phyloP scores from a whole-genome alignment of 1,139 yeast species.

The Chernovozyma sophiae-reginae region DNA sequence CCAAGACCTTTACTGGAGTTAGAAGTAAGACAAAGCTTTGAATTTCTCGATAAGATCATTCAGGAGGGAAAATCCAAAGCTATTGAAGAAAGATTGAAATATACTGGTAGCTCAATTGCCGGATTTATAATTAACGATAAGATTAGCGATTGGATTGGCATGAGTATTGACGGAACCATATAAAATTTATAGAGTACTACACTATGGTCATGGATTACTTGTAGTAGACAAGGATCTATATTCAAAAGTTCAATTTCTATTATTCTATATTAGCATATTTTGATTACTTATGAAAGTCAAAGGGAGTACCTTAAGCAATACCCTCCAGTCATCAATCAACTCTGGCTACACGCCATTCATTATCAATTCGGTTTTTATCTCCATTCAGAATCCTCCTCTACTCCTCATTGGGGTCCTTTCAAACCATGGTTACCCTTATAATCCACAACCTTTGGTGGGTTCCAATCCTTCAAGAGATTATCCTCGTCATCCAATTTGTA shows the following conservation, averaged over 20 bases:
- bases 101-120: constrained; percentile 42
- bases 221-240: too few relatives aligned
- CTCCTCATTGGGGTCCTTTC: constrained; percentile 18
- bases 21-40: constrained; percentile 22
- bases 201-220: too few relatives aligned
- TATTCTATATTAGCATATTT: too few relatives aligned
- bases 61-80: constrained; percentile 16
- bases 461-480: constrained; percentile 45
- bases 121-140: constrained; percentile 43
- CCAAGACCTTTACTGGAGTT: constrained; percentile 16
- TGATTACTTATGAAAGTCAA: too few relatives aligned
- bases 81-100: constrained; percentile 19
- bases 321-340: too few relatives aligned
- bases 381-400: too few relatives aligned
- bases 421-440: constrained; percentile 59
- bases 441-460: constrained; percentile 44
- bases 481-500: constrained; percentile 46
- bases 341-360: too few relatives aligned
- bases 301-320: too few relatives aligned
- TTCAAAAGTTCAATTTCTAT: too few relatives aligned
- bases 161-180: constrained; percentile 42
- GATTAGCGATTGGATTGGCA: constrained; percentile 46
- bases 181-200: constrained; percentile 32
- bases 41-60: constrained; percentile 25
- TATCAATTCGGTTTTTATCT: too few relatives aligned